phyloP scores from a whole-genome alignment of 495 filamentous ascomycete species.

The Penicillium crystallinum region DNA sequence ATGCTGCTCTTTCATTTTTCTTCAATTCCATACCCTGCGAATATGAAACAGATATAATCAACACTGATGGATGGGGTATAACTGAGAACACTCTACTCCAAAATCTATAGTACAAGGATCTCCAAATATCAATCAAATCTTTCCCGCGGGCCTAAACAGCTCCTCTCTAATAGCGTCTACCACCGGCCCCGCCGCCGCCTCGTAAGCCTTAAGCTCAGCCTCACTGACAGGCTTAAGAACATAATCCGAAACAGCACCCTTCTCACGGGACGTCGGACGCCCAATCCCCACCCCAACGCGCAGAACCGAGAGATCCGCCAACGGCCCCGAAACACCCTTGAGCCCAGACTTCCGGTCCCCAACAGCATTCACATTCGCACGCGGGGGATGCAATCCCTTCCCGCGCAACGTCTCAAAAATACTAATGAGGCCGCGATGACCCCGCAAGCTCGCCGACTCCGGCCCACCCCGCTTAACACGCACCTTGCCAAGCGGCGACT shows the following conservation, averaged over 20 bases:
- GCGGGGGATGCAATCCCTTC: constrained; percentile 26
- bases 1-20: not conserved
- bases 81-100: not conserved
- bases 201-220: constrained; percentile 46
- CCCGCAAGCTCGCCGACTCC: constrained; percentile 50
- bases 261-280: constrained; percentile 54
- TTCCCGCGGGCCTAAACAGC: constrained; percentile 18
- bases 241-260: constrained; percentile 55
- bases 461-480: constrained; percentile 52
- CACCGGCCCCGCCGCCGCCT: constrained; percentile 45
- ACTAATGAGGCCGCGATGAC: constrained; percentile 79
- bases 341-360: not conserved
- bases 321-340: not conserved
- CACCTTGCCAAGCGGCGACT: constrained; percentile 60
- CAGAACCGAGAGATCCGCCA: constrained; percentile 34
- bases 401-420: constrained; percentile 45
- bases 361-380: not conserved
- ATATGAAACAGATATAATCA: not conserved
- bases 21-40: not conserved
- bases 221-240: constrained; percentile 60
- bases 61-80: not conserved
- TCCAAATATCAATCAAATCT: not conserved
- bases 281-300: constrained; percentile 70
- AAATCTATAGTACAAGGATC: not conserved
- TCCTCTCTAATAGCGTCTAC: constrained; percentile 46